phyloP scores from a whole-genome alignment of 257 asterid species.

The Linaria vulgaris region DNA sequence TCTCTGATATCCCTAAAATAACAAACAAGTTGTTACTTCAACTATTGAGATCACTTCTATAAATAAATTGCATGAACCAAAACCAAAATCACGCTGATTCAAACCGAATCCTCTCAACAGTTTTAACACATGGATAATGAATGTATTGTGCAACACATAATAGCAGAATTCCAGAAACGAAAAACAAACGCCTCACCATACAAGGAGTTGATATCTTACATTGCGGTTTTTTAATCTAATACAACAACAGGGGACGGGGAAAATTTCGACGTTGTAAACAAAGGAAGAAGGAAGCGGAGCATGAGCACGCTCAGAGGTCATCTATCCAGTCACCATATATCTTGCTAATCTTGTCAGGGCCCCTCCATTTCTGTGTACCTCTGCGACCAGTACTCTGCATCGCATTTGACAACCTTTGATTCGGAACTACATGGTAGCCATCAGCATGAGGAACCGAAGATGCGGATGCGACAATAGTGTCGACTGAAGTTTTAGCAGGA shows the following conservation, averaged over 20 bases:
- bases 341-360: slow-evolving; percentile 81
- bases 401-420: slow-evolving; percentile 52
- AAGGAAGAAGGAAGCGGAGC: too few species aligned
- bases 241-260: slow-evolving; percentile 22
- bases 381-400: slow-evolving; percentile 36
- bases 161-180: background rate
- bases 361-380: slow-evolving; percentile 46
- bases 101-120: too few species aligned
- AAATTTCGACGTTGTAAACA: background rate
- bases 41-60: too few species aligned
- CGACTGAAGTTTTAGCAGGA: slow-evolving; percentile 32
- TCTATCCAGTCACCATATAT: slow-evolving; percentile 65
- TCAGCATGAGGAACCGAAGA: slow-evolving; percentile 34
- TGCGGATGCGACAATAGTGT: slow-evolving; percentile 25
- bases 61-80: too few species aligned
- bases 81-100: too few species aligned
- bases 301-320: slow-evolving; percentile 36
- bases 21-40: too few species aligned
- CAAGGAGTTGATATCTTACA: too few species aligned
- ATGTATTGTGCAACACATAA: too few species aligned
- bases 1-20: too few species aligned
- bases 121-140: too few species aligned
- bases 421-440: slow-evolving; percentile 39
- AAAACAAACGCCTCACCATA: too few species aligned
- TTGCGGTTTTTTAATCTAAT: slow-evolving; percentile 1